phyloP scores from a whole-genome alignment of 2,329 filamentous ascomycete species.

The Aspergillus sp. region DNA sequence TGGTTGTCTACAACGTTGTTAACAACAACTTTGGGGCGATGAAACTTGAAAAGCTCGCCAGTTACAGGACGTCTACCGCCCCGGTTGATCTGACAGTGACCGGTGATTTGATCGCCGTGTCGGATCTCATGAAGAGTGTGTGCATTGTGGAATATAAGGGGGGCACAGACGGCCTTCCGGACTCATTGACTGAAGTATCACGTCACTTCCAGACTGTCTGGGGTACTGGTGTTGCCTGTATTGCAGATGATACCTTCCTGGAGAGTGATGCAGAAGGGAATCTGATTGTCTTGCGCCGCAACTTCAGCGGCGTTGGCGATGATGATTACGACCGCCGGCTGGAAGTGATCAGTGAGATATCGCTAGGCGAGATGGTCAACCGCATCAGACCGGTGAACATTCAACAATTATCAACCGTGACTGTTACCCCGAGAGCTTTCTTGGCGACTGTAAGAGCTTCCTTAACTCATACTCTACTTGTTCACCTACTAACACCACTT shows the following conservation, averaged over 20 bases:
- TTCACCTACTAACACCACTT: neutral
- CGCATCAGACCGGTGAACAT: conserved; percentile 72
- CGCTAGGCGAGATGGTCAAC: conserved; percentile 91
- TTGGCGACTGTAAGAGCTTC: conserved; percentile 68
- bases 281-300: conserved; percentile 71
- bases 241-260: conserved; percentile 72
- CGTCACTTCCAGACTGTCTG: conserved; percentile 78
- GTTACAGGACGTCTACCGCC: conserved; percentile 76
- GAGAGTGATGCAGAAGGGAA: conserved; percentile 87
- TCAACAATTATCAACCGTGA: conserved; percentile 57
- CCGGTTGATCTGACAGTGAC: conserved; percentile 76
- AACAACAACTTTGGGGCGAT: conserved; percentile 30
- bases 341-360: conserved; percentile 73
- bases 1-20: conserved; percentile 54
- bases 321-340: conserved; percentile 67
- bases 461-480: neutral
- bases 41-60: conserved; percentile 64
- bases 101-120: conserved; percentile 72
- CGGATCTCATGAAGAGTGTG: conserved; percentile 90
- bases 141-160: conserved; percentile 69
- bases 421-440: conserved; percentile 78
- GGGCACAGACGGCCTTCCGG: conserved; percentile 52
- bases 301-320: conserved; percentile 65
- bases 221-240: conserved; percentile 70
- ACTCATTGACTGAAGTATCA: conserved; percentile 67